A percentile compares a stretch with the other conserved stretches of the same genome.
Evolutionary conservation across 164 flowering plant species (phyloP).

Genomic region (Magnolia changhungtana): DNA sequence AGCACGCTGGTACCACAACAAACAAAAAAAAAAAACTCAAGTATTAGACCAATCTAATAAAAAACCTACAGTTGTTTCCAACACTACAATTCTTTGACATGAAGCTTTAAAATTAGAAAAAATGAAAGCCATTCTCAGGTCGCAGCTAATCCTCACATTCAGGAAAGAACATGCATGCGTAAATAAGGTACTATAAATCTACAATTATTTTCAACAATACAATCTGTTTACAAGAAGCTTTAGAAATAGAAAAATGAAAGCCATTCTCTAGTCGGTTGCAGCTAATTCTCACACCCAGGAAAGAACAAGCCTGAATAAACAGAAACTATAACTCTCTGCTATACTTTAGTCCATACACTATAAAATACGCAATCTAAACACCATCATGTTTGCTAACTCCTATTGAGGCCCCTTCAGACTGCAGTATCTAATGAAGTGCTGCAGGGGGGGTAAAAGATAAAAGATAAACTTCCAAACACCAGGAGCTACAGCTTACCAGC

Average conservation of each 20-base stretch:
- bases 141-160: background rate
- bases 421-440: background rate
- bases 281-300: background rate
- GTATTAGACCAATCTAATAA: background rate
- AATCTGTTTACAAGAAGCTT: background rate
- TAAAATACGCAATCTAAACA: background rate
- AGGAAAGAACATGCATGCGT: background rate
- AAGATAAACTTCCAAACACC: background rate
- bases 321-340: background rate
- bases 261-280: background rate
- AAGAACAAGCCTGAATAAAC: background rate
- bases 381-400: background rate
- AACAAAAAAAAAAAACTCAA: background rate
- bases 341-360: background rate
- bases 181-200: background rate
- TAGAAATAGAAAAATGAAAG: background rate
- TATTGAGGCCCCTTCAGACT: background rate
- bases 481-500: slow-evolving; percentile 48
- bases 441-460: background rate
- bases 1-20: slow-evolving; percentile 57
- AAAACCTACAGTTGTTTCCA: background rate
- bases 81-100: background rate
- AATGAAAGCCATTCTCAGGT: background rate
- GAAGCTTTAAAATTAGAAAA: background rate
- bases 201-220: background rate